Evolutionary conservation across 805 yeast species (phyloP).

Genomic region (Cyberlindnera bimundalis): DNA sequence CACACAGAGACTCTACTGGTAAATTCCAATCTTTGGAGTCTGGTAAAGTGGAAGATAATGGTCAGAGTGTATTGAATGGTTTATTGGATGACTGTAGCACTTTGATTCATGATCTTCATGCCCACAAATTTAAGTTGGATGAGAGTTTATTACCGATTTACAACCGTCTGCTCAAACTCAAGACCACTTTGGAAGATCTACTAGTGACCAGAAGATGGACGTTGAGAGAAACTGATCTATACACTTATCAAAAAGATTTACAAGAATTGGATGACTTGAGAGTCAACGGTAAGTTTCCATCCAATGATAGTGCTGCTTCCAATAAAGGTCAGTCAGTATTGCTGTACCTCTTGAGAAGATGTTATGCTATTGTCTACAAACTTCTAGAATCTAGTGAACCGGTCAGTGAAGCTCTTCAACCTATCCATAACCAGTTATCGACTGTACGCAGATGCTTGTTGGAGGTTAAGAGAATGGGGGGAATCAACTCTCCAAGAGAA

Average conservation of each 20-base stretch:
- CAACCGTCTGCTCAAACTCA: conserved; percentile 58
- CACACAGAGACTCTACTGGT: conserved; percentile 53
- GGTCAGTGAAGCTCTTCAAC: conserved; percentile 88
- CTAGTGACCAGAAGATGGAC: conserved; percentile 97
- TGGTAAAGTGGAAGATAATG: conserved; percentile 32
- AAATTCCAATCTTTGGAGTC: conserved; percentile 42
- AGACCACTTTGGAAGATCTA: conserved; percentile 73
- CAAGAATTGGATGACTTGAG: conserved; percentile 72
- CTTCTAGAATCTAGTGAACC: conserved; percentile 91
- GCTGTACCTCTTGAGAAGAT: conserved; percentile 79
- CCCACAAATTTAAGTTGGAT: conserved; percentile 40
- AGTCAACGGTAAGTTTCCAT: conserved; percentile 54
- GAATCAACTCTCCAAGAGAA: conserved; percentile 82
- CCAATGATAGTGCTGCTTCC: conserved; percentile 25
- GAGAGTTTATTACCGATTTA: conserved; percentile 57
- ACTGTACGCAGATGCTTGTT: conserved; percentile 88
- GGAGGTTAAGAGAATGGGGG: conserved; percentile 91
- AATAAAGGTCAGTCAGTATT: conserved; percentile 55
- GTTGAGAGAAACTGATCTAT: conserved; percentile 90
- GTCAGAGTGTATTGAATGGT: conserved; percentile 59
- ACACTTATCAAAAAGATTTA: conserved; percentile 71
- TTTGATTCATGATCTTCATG: conserved; percentile 63
- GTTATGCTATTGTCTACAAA: conserved; percentile 87
- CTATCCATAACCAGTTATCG: conserved; percentile 87
- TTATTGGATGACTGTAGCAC: conserved; percentile 81